Conservation (phyloP, 2,329 filamentous ascomycete species). For the Pseudogymnoascus sp. region DNA sequence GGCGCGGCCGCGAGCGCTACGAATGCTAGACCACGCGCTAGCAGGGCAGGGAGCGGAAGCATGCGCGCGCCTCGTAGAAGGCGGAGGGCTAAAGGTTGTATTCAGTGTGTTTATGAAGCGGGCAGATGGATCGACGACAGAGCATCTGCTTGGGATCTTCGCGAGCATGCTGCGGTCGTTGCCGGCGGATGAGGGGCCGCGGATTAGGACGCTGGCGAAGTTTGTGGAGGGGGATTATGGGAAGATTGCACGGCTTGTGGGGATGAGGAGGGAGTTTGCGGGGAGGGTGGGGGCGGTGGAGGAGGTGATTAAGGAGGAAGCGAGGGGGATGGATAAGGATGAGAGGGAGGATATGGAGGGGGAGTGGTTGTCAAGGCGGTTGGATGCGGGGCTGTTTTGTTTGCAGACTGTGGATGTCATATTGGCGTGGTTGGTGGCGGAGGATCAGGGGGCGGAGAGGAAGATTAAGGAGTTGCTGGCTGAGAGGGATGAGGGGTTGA, state of each 20-base stretch:
- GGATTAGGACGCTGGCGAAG: constrained; percentile 83
- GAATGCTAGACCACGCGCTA: constrained; percentile 77
- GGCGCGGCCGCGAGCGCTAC: constrained; percentile 69
- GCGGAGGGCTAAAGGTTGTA: constrained; percentile 73
- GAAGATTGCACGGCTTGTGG: constrained; percentile 68
- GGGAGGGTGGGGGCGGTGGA: constrained; percentile 57
- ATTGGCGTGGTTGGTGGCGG: constrained; percentile 83
- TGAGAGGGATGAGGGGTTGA: constrained; percentile 60
- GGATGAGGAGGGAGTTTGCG: constrained; percentile 64
- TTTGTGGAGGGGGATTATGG: constrained; percentile 93
- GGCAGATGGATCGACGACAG: constrained; percentile 57
- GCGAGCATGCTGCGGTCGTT: constrained; percentile 72
- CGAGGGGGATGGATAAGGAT: constrained; percentile 45
- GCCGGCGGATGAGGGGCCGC: constrained; percentile 66
- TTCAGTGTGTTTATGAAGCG: constrained; percentile 89
- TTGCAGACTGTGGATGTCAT: constrained; percentile 79
- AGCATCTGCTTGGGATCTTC: constrained; percentile 82
- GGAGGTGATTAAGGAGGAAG: constrained; percentile 52
- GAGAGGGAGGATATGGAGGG: constrained; percentile 56
- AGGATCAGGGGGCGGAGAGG: constrained; percentile 68
- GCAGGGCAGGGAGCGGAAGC: constrained; percentile 54
- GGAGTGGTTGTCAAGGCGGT: constrained; percentile 65
- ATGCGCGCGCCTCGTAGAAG: constrained; percentile 72
- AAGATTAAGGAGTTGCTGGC: constrained; percentile 58
- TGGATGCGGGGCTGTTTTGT: constrained; percentile 80